These are phyloP conservation scores for Stenogyne calaminthoides DNA, from an alignment of 305 asterid species.

Conservation along the genomic window DNA sequence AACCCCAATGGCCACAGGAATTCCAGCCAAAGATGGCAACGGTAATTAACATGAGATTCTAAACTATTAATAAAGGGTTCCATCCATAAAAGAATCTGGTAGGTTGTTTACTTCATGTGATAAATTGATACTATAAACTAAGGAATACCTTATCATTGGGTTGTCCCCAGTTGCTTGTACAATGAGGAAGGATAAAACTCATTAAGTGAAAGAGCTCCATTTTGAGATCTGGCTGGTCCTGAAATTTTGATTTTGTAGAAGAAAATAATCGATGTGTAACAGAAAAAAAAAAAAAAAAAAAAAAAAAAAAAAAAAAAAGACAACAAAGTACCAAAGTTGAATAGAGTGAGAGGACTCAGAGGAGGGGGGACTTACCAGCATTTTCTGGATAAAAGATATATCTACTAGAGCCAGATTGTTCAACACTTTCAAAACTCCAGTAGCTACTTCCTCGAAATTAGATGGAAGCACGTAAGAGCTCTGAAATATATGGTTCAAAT, in stretches of 20 bases:
- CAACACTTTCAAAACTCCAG: slow-evolving; percentile 94
- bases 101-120: slow-evolving; percentile 19
- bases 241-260: slow-evolving; percentile 39
- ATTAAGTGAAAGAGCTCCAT: slow-evolving; percentile 98
- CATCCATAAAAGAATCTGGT: slow-evolving; percentile 24
- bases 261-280: slow-evolving; percentile 13
- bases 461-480: slow-evolving; percentile 81
- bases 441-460: slow-evolving; percentile 97
- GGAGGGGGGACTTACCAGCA: slow-evolving; percentile 64
- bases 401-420: slow-evolving; percentile 93
- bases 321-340: slow-evolving; percentile 15
- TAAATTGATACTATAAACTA: slow-evolving; percentile 16
- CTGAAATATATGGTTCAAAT: slow-evolving; percentile 48
- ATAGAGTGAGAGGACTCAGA: background rate
- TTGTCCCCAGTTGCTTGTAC: slow-evolving; percentile 90
- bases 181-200: slow-evolving; percentile 92
- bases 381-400: slow-evolving; percentile 81
- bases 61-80: background rate
- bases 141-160: slow-evolving; percentile 83
- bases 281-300: too few relatives aligned
- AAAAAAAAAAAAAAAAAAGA: background rate
- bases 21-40: background rate
- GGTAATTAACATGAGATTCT: background rate
- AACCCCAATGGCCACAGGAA: background rate
- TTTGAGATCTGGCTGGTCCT: slow-evolving; percentile 95